phyloP scores from a whole-genome alignment of 345 rosid genomes.

The Citrus reticulata region DNA sequence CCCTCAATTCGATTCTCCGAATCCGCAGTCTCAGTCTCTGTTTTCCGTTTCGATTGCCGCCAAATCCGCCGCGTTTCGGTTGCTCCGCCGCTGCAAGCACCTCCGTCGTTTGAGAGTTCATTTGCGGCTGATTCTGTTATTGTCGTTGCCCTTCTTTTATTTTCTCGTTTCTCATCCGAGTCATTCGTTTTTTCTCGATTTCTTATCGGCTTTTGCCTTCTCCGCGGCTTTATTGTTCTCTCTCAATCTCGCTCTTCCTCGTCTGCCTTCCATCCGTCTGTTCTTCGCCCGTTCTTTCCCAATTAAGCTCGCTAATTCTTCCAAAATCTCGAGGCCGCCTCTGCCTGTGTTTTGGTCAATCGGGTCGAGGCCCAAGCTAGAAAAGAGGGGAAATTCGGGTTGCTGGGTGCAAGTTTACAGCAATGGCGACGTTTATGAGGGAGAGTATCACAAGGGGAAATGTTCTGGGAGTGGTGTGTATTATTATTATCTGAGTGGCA shows the following conservation, averaged over 20 bases:
- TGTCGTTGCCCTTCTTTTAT: constrained; percentile 74
- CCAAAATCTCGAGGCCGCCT: constrained; percentile 33
- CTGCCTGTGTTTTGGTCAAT: constrained; percentile 92
- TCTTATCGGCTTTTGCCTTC: constrained; percentile 78
- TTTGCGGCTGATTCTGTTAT: constrained; percentile 58
- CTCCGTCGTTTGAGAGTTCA: constrained; percentile 49
- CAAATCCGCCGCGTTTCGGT: constrained; percentile 42
- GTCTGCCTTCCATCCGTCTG: constrained; percentile 74
- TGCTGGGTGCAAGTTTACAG: constrained; percentile 84
- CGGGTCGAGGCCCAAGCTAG: constrained; percentile 67
- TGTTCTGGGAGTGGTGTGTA: constrained; percentile 89
- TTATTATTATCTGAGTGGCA: constrained; percentile 88
- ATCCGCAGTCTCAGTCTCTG: constrained; percentile 19
- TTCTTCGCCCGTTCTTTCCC: constrained; percentile 83
- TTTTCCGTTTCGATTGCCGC: constrained; percentile 46
- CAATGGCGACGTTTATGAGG: constrained; percentile 91
- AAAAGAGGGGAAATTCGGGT: constrained; percentile 66
- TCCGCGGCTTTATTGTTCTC: constrained; percentile 73
- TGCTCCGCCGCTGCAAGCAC: constrained; percentile 48
- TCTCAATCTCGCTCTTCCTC: constrained; percentile 73
- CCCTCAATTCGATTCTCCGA: constrained; percentile 20
- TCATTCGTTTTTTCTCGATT: constrained; percentile 75
- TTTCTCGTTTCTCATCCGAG: constrained; percentile 79
- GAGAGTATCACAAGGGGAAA: constrained; percentile 85
- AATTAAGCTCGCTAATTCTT: constrained; percentile 40